Evolutionary conservation across 345 rosid genomes (phyloP), one percentile per base, ranked within the genome.

Genomic region (Citrus australasica): DNA sequence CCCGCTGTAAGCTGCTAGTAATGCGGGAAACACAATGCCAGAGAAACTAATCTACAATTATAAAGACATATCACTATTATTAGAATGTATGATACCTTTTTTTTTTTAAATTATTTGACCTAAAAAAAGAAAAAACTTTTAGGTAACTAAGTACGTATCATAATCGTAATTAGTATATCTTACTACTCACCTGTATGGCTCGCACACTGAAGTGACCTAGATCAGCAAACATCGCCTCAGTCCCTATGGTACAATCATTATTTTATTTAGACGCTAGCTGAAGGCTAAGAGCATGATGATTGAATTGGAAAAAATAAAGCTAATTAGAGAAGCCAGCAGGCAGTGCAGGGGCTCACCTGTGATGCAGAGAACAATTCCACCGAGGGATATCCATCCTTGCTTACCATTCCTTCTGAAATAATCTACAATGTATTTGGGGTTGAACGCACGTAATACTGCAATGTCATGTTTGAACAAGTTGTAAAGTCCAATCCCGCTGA

Each of bases 221-320:
- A 85, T 94, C 97, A 75, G 97, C 97, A 79, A 93, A 93, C 93
- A 93, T 90, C 24, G 97, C 98, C 67, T 94, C 98, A 2, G 97
- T 53, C 58, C 58, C 58, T 53, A 5, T 5, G 51, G 51, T 16
- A 4, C 51, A 46, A 46, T 0, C 4, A 13, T 46, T 46, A 46
- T 46, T 13, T 13, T 3, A 13, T 46, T 46, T 46, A 46, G 51
- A 46, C 51, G 51, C 16, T 46, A 13, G 2, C 4, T 3, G 51
- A 13, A 46, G 51, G 17, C 17, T 13, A 10, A 42, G 11, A 42
- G 48, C 48, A 42, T 42, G 48, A 42, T 42, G 48, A 42, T 42
- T 42, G 48, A 42, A 42, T 42, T 42, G 48, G 48, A 42, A 42
- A 42, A 42, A 42, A 42, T 42, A 42, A 42, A 10, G 48, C 14